Percentiles rank a stretch among this genome's conserved stretches.
Evolutionary conservation across 179 eudicot genomes (phyloP).

Genomic region (Patellifolia procumbens): DNA sequence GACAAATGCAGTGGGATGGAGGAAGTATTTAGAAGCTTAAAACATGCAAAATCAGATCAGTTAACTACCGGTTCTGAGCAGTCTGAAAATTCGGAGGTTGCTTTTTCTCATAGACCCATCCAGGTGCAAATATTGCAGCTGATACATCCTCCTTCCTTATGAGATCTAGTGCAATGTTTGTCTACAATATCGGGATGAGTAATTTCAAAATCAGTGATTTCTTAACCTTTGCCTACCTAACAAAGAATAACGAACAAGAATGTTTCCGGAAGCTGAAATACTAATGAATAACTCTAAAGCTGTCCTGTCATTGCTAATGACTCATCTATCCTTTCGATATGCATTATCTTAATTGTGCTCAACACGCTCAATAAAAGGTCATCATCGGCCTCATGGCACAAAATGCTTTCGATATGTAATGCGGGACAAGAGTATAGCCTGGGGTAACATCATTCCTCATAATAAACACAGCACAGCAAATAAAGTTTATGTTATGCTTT

Average conservation of each 20-base stretch:
- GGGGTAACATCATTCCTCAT: neutral
- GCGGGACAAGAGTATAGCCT: neutral
- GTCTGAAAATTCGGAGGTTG: conserved; percentile 88
- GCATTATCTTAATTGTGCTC: conserved; percentile 5
- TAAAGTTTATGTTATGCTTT: neutral
- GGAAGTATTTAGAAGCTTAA: neutral
- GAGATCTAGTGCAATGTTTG: conserved; percentile 80
- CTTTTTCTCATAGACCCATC: conserved; percentile 88
- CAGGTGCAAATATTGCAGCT: conserved; percentile 97
- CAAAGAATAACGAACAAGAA: conserved; percentile 10
- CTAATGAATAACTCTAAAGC: neutral
- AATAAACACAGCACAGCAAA: neutral
- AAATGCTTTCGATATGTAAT: neutral
- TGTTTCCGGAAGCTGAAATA: neutral
- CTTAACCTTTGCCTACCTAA: conserved; percentile 15
- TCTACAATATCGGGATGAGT: conserved; percentile 45
- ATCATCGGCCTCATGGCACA: neutral
- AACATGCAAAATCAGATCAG: conserved; percentile 17
- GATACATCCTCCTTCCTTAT: conserved; percentile 69
- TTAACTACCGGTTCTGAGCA: conserved; percentile 77
- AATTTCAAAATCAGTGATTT: conserved; percentile 12
- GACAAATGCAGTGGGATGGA: neutral
- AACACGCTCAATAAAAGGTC: neutral
- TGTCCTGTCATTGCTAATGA: neutral
- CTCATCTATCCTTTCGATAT: neutral